Evolutionary conservation across 1,139 yeast species (phyloP).

Genomic region (Saccharomyces hybrid): DNA sequence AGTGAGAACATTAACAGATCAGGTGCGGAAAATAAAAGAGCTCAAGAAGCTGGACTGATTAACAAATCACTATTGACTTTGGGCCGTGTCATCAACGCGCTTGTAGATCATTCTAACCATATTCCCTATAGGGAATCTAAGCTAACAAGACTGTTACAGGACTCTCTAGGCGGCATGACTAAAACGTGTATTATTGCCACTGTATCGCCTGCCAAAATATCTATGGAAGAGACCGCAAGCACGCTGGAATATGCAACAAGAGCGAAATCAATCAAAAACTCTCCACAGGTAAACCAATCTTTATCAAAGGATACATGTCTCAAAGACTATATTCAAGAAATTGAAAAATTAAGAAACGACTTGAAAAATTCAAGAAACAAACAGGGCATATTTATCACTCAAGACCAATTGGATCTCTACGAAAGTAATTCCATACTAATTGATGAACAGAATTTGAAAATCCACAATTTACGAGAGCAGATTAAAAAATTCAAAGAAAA

Average conservation of each 20-base stretch:
- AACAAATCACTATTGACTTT: conserved; percentile 76
- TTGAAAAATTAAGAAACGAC: conserved; percentile 54
- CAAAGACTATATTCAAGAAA: conserved; percentile 45
- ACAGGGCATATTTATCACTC: conserved; percentile 60
- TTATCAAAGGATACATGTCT: conserved; percentile 45
- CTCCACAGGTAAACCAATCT: conserved; percentile 56
- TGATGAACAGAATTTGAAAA: conserved; percentile 42
- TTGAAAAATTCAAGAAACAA: conserved; percentile 53
- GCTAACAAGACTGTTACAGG: conserved; percentile 69
- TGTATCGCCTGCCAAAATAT: conserved; percentile 68
- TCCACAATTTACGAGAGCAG: conserved; percentile 41
- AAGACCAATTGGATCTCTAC: conserved; percentile 34
- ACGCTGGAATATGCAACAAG: conserved; percentile 80
- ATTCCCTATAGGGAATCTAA: conserved; percentile 84
- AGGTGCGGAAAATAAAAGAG: conserved; percentile 70
- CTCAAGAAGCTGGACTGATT: conserved; percentile 83
- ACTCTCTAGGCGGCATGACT: conserved; percentile 76
- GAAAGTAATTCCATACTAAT: conserved; percentile 40
- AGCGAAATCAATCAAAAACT: conserved; percentile 70
- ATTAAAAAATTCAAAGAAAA: conserved; percentile 31
- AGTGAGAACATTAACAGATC: conserved; percentile 74
- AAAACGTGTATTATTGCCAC: conserved; percentile 77
- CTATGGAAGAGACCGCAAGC: conserved; percentile 70
- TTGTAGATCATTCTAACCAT: conserved; percentile 55
- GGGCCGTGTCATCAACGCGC: conserved; percentile 74